Conservation (phyloP, 1,139 yeast genomes). For the Sugiyamaella paludigena region DNA sequence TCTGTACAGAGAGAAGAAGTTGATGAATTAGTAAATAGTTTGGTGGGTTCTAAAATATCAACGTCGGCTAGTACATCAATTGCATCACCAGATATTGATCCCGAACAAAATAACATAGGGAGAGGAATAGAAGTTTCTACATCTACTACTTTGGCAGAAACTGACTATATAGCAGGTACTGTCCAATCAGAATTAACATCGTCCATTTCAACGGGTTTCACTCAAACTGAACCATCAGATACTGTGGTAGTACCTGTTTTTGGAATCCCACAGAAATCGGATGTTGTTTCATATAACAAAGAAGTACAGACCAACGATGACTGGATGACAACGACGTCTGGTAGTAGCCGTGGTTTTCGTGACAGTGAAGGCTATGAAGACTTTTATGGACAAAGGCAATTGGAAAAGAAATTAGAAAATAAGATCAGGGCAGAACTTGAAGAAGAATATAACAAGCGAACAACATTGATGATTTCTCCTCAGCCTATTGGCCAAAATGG, state of each 20-base stretch:
- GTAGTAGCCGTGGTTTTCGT: background rate
- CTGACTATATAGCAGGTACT: background rate
- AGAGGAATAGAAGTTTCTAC: background rate
- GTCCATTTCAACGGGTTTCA: background rate
- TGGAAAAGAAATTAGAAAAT: constrained; percentile 8
- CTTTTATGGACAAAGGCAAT: background rate
- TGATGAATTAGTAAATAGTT: constrained; percentile 27
- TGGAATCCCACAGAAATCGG: constrained; percentile 22
- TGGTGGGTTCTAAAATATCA: constrained; percentile 19
- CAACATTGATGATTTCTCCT: too few relatives aligned
- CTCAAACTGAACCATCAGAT: background rate
- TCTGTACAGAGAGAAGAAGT: constrained; percentile 18
- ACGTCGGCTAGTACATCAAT: background rate
- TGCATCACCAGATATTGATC: constrained; percentile 2
- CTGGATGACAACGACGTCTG: constrained; percentile 7
- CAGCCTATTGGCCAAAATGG: too few relatives aligned
- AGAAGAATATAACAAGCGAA: constrained; percentile 12
- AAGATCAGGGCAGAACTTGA: constrained; percentile 16
- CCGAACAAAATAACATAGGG: background rate
- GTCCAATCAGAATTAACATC: background rate
- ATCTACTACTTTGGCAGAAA: background rate
- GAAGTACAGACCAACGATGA: constrained; percentile 29
- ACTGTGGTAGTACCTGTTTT: constrained; percentile 19
- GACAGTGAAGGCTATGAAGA: background rate
- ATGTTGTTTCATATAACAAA: constrained; percentile 30